Evolutionary conservation across 352 stramenopile genomes (phyloP).

Genomic region (Stramenopiles sp.): DNA sequence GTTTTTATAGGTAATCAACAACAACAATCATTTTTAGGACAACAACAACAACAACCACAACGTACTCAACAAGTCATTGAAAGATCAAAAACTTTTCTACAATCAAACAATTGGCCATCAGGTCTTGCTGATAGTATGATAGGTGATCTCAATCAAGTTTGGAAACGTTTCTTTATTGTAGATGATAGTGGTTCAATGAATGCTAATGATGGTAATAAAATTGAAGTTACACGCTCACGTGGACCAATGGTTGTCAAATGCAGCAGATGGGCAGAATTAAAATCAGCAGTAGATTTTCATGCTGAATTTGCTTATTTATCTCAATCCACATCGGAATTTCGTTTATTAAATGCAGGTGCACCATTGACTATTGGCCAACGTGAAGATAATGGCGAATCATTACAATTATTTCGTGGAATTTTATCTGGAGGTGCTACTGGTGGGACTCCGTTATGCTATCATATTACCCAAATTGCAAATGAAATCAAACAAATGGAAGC

Average conservation of each 20-base stretch:
- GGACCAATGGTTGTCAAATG: background rate
- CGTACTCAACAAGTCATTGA: no score
- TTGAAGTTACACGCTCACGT: background rate
- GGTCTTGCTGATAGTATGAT: background rate
- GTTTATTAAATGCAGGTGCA: constrained; percentile 9
- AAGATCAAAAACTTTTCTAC: no score
- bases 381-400: background rate
- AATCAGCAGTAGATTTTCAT: constrained; percentile 6
- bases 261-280: constrained; percentile 14
- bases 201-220: background rate
- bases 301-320: background rate
- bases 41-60: no score
- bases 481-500: background rate
- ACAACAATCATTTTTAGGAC: no score
- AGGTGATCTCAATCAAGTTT: background rate
- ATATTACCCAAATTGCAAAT: background rate
- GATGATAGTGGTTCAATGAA: background rate
- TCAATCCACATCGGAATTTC: constrained; percentile 10
- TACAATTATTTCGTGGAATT: background rate
- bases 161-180: background rate
- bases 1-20: no score
- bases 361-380: background rate
- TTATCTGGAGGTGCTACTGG: background rate
- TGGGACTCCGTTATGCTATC: background rate
- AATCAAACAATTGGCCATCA: background rate